Percentiles rank a stretch among this genome's conserved stretches.
Evolutionary conservation across 2,329 filamentous ascomycete species (phyloP).

Genomic region (Fusarium graminum): DNA sequence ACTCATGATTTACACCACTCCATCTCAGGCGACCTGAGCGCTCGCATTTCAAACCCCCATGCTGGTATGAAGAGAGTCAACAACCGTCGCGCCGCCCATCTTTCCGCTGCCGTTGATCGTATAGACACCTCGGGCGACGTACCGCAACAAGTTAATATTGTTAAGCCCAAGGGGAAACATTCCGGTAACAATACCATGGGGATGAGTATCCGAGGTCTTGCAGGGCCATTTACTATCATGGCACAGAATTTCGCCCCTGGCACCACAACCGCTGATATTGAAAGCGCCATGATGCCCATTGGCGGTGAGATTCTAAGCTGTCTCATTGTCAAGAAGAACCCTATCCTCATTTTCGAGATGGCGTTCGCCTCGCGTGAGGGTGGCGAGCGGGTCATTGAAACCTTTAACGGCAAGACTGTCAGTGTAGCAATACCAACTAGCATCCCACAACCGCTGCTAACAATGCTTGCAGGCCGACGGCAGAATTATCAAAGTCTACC

Average conservation of each 20-base stretch:
- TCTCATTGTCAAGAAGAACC: conserved; percentile 73
- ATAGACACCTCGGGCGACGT: conserved; percentile 53
- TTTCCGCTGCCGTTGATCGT: conserved; percentile 62
- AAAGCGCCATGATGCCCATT: conserved; percentile 82
- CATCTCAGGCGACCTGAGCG: conserved; percentile 59
- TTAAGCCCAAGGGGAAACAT: conserved; percentile 33
- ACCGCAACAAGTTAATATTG: conserved; percentile 55
- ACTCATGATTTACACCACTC: conserved; percentile 75
- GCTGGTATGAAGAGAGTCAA: conserved; percentile 36
- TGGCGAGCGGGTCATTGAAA: conserved; percentile 79
- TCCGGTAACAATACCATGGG: conserved; percentile 56
- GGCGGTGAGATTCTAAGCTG: conserved; percentile 77
- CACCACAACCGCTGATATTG: conserved; percentile 85
- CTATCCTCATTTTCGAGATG: conserved; percentile 83
- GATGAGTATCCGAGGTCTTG: conserved; percentile 79
- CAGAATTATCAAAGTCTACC: conserved; percentile 78
- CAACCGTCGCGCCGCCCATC: conserved; percentile 52
- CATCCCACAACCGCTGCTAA: conserved; percentile 2
- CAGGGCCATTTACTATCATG: conserved; percentile 78
- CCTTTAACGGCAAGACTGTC: conserved; percentile 83
- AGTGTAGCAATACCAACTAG: background rate
- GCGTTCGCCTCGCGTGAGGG: conserved; percentile 78
- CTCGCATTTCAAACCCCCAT: conserved; percentile 61
- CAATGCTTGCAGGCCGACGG: conserved; percentile 73
- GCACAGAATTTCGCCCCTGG: conserved; percentile 86